Evolutionary conservation across 2,329 filamentous ascomycete species (phyloP).

Genomic region (Phyllosticta citribraziliensis): DNA sequence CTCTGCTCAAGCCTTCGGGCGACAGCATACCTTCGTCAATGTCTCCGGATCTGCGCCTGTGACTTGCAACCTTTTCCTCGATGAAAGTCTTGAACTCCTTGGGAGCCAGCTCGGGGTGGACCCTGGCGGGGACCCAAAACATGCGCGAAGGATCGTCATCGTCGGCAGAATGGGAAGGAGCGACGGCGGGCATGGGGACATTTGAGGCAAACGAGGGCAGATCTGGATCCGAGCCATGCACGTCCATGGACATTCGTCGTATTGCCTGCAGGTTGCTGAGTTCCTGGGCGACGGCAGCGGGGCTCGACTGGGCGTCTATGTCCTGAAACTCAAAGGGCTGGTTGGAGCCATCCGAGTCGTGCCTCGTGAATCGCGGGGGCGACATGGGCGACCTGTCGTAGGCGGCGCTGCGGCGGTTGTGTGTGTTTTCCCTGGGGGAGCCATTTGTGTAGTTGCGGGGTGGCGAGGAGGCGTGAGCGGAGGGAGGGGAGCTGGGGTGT

Average conservation of each 20-base stretch:
- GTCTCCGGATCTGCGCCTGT: constrained; percentile 70
- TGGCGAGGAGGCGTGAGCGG: constrained; percentile 14
- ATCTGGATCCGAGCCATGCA: constrained; percentile 61
- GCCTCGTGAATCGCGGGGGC: constrained; percentile 30
- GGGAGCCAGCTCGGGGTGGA: constrained; percentile 90
- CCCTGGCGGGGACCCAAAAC: constrained; percentile 89
- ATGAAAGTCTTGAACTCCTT: constrained; percentile 96
- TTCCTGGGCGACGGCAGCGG: constrained; percentile 83
- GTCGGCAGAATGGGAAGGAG: constrained; percentile 57
- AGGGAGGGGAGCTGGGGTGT: constrained; percentile 16
- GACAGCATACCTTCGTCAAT: constrained; percentile 47
- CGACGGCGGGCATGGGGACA: constrained; percentile 52
- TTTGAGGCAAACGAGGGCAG: constrained; percentile 58
- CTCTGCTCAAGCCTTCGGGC: constrained; percentile 46
- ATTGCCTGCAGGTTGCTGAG: constrained; percentile 86
- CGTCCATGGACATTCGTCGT: constrained; percentile 89
- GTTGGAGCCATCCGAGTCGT: constrained; percentile 36
- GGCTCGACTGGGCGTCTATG: constrained; percentile 81
- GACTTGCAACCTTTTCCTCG: constrained; percentile 83
- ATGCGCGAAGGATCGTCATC: constrained; percentile 81
- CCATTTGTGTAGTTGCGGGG: constrained; percentile 10
- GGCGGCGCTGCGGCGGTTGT: constrained; percentile 12
- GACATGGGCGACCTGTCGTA: constrained; percentile 22
- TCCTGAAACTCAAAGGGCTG: constrained; percentile 66
- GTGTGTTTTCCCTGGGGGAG: constrained; percentile 12